Evolutionary conservation across 495 filamentous ascomycete species (phyloP), one percentile per base, ranked within the genome.

Genomic region (Neurospora sp.): DNA sequence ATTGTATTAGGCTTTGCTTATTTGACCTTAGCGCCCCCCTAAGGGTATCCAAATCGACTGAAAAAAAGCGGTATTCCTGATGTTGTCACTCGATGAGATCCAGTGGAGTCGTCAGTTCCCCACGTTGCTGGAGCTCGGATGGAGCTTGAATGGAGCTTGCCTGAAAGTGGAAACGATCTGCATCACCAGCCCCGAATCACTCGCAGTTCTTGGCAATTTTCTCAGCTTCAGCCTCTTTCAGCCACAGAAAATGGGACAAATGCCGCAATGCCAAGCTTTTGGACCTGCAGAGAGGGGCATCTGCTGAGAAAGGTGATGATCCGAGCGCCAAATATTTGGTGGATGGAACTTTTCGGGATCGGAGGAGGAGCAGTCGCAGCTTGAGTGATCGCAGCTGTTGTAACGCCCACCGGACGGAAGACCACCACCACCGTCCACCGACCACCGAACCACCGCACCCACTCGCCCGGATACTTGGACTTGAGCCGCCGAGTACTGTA

Each of bases 331-430:
- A 76, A 77, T 75, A 76, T 79, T 70, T 72, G 54, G 54, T 18
- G 18, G 40, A 74, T 72, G 78, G 78, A 77, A 79, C 41, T 78
- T 80, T 80, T 80, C 77, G 78, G 77, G 78, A 79, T 60, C 42
- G 27, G 38, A 72, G 3, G 54, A 66, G 11, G 54, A 62, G 54
- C 54, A 4, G 27, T 62, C 27, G 54, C 23, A 7, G 46, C 5
- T 27, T 54, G 20, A 27, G 42, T 46, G 42, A 54, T 54, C 46
- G 20, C 27, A 66, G 54, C 4, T 66, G 54, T 37, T 35, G 54
- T 66, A 37, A 16, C n/a, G 11, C 27, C 27, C 54, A 66, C 27
- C 14, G 54, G 54, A 66, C 27, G 6, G 54, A 35, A 35, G 54
- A 35, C 12, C 23, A 31, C 23, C 54, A 35, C 20, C 11, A 23